phyloP scores from a whole-genome alignment of 495 filamentous ascomycete species.

The Ramalina peruviana region DNA sequence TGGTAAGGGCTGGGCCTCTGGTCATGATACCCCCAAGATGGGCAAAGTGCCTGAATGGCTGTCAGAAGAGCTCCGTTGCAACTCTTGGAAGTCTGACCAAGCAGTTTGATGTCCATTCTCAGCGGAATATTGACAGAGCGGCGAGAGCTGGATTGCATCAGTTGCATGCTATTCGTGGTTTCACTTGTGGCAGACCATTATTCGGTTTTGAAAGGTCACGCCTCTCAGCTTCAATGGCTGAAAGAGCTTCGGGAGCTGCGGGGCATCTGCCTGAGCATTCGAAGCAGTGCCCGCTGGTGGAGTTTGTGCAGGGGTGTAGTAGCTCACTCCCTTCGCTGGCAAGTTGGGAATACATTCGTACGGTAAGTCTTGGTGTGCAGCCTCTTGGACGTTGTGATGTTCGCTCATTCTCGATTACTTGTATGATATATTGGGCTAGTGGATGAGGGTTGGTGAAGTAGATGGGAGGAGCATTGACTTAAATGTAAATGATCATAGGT shows the following conservation, averaged over 20 bases:
- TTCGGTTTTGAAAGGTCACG: constrained; percentile 45
- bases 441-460: background rate
- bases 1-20: constrained; percentile 52
- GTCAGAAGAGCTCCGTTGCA: too few relatives aligned
- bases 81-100: constrained; percentile 19
- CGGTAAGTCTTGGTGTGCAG: constrained; percentile 11
- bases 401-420: constrained; percentile 3
- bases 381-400: constrained; percentile 15
- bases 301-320: constrained; percentile 53
- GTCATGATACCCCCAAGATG: constrained; percentile 44
- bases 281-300: constrained; percentile 52
- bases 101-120: constrained; percentile 46
- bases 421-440: too few relatives aligned
- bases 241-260: constrained; percentile 53
- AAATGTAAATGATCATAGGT: too few relatives aligned
- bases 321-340: constrained; percentile 41
- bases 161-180: background rate
- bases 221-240: constrained; percentile 46
- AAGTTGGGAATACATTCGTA: constrained; percentile 22
- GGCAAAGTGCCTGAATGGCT: constrained; percentile 32
- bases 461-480: background rate
- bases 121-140: constrained; percentile 58
- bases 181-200: constrained; percentile 29
- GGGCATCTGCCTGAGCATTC: constrained; percentile 42
- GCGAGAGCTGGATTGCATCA: constrained; percentile 27